Percentiles rank a stretch among this genome's conserved stretches.
These are phyloP conservation scores for Aspergillus tamarii DNA, from an alignment of 2,329 filamentous ascomycete genomes.

Conservation along the genomic window DNA sequence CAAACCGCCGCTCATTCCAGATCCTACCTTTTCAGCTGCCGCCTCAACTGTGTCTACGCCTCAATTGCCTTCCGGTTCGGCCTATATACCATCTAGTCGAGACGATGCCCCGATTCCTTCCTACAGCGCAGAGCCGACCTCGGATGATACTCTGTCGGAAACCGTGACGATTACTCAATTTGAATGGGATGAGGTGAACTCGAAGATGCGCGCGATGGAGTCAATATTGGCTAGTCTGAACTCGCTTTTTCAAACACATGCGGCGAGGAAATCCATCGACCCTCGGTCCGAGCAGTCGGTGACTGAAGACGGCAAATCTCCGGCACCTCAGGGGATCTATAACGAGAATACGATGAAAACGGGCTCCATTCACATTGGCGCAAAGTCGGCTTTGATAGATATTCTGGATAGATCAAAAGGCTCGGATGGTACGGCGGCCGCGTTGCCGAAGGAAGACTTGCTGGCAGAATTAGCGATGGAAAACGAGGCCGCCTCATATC, in stretches of 20 bases:
- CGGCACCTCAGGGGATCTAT: constrained; percentile 31
- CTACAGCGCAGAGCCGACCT: constrained; percentile 23
- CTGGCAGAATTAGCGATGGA: constrained; percentile 62
- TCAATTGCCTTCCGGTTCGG: constrained; percentile 13
- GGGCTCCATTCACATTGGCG: constrained; percentile 61
- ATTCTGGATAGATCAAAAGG: constrained; percentile 53
- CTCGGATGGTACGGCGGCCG: constrained; percentile 46
- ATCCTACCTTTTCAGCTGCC: constrained; percentile 14
- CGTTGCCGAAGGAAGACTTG: constrained; percentile 61
- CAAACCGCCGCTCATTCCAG: constrained; percentile 17
- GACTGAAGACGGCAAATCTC: constrained; percentile 19
- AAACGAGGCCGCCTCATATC: constrained; percentile 63
- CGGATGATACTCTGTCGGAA: constrained; percentile 29
- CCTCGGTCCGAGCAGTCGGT: constrained; percentile 12
- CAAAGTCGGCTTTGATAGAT: constrained; percentile 60
- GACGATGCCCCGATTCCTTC: constrained; percentile 18
- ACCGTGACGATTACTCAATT: constrained; percentile 35
- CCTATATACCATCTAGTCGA: constrained; percentile 16
- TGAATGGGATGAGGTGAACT: constrained; percentile 42
- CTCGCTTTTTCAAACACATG: constrained; percentile 34
- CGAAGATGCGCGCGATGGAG: constrained; percentile 40
- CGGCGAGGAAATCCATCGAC: constrained; percentile 23
- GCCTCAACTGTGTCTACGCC: constrained; percentile 23
- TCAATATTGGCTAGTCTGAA: constrained; percentile 36
- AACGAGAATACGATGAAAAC: constrained; percentile 43